These are phyloP conservation scores for Furcasterigmium sp. DNA, from an alignment of 2,329 filamentous ascomycete genomes.

Conservation along the genomic window DNA sequence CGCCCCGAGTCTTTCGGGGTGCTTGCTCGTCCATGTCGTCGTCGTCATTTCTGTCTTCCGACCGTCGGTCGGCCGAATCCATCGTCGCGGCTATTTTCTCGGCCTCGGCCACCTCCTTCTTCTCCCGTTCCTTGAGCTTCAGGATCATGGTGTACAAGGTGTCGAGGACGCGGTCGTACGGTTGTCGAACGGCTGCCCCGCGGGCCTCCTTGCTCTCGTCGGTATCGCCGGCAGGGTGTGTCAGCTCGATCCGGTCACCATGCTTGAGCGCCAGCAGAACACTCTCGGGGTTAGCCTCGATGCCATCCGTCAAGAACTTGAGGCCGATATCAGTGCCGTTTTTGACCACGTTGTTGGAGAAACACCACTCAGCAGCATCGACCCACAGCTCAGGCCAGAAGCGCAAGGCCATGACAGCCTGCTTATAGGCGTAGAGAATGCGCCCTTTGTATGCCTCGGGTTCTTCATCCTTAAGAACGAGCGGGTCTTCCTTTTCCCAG, in stretches of 20 bases:
- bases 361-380: constrained; percentile 89
- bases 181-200: constrained; percentile 72
- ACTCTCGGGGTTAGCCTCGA: constrained; percentile 88
- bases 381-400: constrained; percentile 98
- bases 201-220: constrained; percentile 71
- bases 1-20: constrained; percentile 20
- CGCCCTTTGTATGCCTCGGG: constrained; percentile 68
- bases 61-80: constrained; percentile 28
- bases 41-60: constrained; percentile 26
- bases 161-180: constrained; percentile 77
- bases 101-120: constrained; percentile 50
- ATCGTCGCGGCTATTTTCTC: constrained; percentile 44
- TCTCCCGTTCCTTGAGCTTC: constrained; percentile 61
- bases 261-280: constrained; percentile 85
- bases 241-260: constrained; percentile 80
- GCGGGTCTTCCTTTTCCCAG: constrained; percentile 91
- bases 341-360: constrained; percentile 63
- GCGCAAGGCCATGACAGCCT: constrained; percentile 84
- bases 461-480: constrained; percentile 82
- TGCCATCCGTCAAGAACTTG: constrained; percentile 75
- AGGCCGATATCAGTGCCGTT: constrained; percentile 60
- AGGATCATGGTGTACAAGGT: constrained; percentile 83
- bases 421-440: constrained; percentile 86
- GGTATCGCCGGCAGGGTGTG: constrained; percentile 69
- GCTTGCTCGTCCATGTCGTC: constrained; percentile 47